Conservation (phyloP, 2,329 filamentous ascomycete species). For the Didymella lethalis region DNA sequence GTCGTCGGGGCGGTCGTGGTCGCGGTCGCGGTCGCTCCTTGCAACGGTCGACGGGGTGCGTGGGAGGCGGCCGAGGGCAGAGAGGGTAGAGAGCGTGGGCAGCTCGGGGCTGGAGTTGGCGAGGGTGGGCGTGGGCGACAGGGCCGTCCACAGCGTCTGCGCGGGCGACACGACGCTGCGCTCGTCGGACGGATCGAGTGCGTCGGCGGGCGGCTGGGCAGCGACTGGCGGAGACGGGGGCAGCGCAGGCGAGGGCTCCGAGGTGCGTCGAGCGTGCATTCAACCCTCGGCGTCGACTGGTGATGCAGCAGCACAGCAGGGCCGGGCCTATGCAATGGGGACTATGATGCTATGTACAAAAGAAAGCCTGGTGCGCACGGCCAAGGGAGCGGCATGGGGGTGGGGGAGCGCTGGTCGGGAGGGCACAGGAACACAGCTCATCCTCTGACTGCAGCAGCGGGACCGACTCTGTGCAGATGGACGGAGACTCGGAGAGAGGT, state of each 20-base stretch:
- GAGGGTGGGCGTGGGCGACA: constrained; percentile 52
- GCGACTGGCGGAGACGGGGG: constrained; percentile 48
- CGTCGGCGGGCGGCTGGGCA: constrained; percentile 38
- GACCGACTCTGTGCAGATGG: constrained; percentile 20
- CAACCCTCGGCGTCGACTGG: constrained; percentile 49
- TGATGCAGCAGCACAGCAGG: not conserved
- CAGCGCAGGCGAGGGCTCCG: constrained; percentile 41
- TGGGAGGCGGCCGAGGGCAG: constrained; percentile 42
- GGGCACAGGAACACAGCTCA: constrained; percentile 41
- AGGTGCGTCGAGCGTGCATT: constrained; percentile 51
- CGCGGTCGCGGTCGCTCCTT: constrained; percentile 41
- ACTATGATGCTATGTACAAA: constrained; percentile 36
- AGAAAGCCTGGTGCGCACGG: constrained; percentile 42
- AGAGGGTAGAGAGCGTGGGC: constrained; percentile 47
- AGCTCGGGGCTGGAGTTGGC: constrained; percentile 54
- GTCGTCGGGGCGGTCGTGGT: constrained; percentile 53
- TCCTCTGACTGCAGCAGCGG: constrained; percentile 41
- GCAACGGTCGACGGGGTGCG: constrained; percentile 48
- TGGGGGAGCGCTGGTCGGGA: constrained; percentile 38
- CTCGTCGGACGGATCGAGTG: constrained; percentile 36
- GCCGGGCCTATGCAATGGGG: constrained; percentile 25
- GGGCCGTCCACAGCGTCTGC: constrained; percentile 50
- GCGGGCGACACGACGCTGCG: constrained; percentile 43
- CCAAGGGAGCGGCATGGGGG: constrained; percentile 52
- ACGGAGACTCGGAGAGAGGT: not conserved